Evolutionary conservation across 164 flowering plant genomes (phyloP).

Genomic region (Vitis rotundifolia): DNA sequence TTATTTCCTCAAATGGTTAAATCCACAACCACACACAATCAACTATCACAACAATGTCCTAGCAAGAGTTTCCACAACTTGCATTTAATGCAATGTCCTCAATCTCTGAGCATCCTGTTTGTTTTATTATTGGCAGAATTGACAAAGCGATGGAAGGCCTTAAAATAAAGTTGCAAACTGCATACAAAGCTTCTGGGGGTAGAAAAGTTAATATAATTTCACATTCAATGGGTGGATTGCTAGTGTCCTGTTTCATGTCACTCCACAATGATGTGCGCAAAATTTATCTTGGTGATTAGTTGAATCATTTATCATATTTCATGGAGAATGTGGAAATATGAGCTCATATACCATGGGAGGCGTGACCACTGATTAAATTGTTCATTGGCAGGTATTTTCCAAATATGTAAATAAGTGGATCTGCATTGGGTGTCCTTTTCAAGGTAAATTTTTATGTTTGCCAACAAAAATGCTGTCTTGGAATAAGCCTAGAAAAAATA

Average conservation of each 20-base stretch:
- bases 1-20: constrained; percentile 1
- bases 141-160: constrained; percentile 67
- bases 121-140: constrained; percentile 45
- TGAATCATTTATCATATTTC: constrained; percentile 8
- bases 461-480: no score
- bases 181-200: constrained; percentile 82
- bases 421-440: constrained; percentile 86
- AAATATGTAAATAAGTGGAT: constrained; percentile 92
- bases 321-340: background rate
- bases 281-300: constrained; percentile 8
- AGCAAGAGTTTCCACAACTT: constrained; percentile 2
- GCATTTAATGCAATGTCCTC: background rate
- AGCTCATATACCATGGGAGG: constrained; percentile 2
- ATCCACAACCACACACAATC: background rate
- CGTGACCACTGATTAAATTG: constrained; percentile 11
- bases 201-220: constrained; percentile 84
- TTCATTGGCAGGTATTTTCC: constrained; percentile 57
- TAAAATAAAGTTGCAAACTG: constrained; percentile 62
- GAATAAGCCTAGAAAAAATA: no score
- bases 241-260: constrained; percentile 70
- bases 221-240: constrained; percentile 96
- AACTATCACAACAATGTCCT: background rate
- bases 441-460: constrained; percentile 51
- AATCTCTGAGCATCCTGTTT: constrained; percentile 20
- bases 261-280: constrained; percentile 69